Evolutionary conservation across 805 yeast species (phyloP).

Genomic region (Saturnispora serradocipensis): DNA sequence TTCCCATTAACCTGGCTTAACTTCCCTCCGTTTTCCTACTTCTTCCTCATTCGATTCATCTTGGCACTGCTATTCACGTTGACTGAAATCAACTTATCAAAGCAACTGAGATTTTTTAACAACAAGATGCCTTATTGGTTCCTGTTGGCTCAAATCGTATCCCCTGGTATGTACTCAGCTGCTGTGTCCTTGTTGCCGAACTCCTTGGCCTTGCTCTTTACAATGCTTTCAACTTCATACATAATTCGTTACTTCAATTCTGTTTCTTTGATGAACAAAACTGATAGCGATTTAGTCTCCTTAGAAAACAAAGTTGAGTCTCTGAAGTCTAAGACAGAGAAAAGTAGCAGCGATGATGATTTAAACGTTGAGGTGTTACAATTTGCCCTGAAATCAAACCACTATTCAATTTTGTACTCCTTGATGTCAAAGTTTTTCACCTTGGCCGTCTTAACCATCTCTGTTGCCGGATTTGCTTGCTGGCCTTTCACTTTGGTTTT

Average conservation of each 20-base stretch:
- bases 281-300: slow-evolving; percentile 14
- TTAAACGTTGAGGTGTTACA: slow-evolving; percentile 10
- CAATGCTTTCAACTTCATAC: slow-evolving; percentile 35
- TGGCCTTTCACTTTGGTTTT: slow-evolving; percentile 83
- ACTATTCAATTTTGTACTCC: slow-evolving; percentile 10
- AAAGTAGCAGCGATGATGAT: slow-evolving; percentile 3
- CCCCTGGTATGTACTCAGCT: slow-evolving; percentile 86
- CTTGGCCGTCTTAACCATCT: slow-evolving; percentile 33
- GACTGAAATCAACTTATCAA: slow-evolving; percentile 47
- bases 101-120: slow-evolving; percentile 31
- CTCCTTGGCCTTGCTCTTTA: slow-evolving; percentile 56
- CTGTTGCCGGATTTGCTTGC: slow-evolving; percentile 71
- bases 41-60: slow-evolving; percentile 44
- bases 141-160: slow-evolving; percentile 47
- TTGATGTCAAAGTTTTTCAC: slow-evolving; percentile 20
- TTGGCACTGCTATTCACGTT: slow-evolving; percentile 33
- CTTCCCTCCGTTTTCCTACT: slow-evolving; percentile 25
- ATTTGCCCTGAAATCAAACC: slow-evolving; percentile 10
- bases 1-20: slow-evolving; percentile 17
- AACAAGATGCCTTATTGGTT: slow-evolving; percentile 46
- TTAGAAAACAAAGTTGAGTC: slow-evolving; percentile 10
- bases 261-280: slow-evolving; percentile 15
- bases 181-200: slow-evolving; percentile 82
- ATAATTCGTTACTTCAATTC: slow-evolving; percentile 28
- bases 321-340: slow-evolving; percentile 11